Evolutionary conservation across 345 rosid species (phyloP).

Genomic region (Iberis pinnata): DNA sequence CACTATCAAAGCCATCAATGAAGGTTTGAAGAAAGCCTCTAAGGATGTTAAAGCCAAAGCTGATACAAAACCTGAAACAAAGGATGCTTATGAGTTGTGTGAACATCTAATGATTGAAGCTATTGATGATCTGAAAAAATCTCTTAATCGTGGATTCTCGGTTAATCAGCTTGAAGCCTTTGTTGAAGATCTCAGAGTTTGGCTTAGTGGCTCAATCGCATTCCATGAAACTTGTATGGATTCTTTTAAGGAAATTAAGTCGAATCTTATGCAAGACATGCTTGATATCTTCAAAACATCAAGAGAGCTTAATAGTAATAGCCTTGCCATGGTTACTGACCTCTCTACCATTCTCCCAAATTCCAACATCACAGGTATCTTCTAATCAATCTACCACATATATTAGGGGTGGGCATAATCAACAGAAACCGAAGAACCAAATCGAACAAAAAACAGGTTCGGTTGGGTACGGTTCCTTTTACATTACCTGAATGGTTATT

Average conservation of each 20-base stretch:
- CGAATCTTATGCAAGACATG: constrained; percentile 40
- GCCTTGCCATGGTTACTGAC: constrained; percentile 56
- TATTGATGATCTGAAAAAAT: constrained; percentile 44
- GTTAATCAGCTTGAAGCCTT: constrained; percentile 26
- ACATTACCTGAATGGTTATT: no score
- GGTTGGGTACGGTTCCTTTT: no score
- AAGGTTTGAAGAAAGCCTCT: constrained; percentile 37
- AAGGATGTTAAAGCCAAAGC: constrained; percentile 34
- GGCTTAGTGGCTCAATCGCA: constrained; percentile 73
- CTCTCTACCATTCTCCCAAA: constrained; percentile 36
- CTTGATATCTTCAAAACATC: constrained; percentile 33
- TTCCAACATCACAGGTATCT: constrained; percentile 23
- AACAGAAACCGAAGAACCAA: no score
- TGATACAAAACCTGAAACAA: constrained; percentile 43
- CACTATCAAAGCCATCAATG: constrained; percentile 36
- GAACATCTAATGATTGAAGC: constrained; percentile 45
- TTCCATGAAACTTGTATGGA: constrained; percentile 72
- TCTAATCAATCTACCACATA: not conserved
- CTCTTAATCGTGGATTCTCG: constrained; percentile 38
- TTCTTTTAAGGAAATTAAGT: constrained; percentile 50
- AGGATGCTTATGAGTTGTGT: constrained; percentile 49
- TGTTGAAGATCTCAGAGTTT: constrained; percentile 46
- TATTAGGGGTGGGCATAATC: no score
- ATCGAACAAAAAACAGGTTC: no score
- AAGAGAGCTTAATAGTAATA: constrained; percentile 54